Evolutionary conservation across 2,329 filamentous ascomycete species (phyloP).

Genomic region (Cytospora leucostoma): DNA sequence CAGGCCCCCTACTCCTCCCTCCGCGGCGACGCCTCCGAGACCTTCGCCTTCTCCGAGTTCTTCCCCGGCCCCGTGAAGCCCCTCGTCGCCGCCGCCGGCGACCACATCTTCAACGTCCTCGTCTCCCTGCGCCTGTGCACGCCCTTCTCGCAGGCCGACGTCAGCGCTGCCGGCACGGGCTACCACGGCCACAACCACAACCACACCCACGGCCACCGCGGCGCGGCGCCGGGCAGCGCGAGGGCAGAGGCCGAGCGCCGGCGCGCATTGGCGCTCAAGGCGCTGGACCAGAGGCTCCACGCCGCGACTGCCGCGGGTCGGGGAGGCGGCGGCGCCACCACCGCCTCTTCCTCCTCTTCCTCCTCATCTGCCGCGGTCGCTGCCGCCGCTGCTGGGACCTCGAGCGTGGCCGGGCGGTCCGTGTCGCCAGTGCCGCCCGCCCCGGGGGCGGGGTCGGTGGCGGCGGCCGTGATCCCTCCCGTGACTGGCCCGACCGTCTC

Average conservation of each 20-base stretch:
- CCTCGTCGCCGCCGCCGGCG: conserved; percentile 70
- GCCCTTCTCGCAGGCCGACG: conserved; percentile 81
- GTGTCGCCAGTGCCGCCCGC: conserved; percentile 40
- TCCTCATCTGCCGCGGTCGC: neutral
- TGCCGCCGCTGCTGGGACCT: conserved; percentile 2
- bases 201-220: conserved; percentile 53
- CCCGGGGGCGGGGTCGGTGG: conserved; percentile 43
- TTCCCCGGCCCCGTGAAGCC: conserved; percentile 86
- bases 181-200: conserved; percentile 38
- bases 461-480: conserved; percentile 41
- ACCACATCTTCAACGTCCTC: conserved; percentile 72
- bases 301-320: conserved; percentile 63
- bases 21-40: conserved; percentile 91
- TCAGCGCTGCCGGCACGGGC: conserved; percentile 67
- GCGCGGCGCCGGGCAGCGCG: conserved; percentile 65
- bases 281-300: conserved; percentile 86
- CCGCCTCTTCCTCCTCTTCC: no score
- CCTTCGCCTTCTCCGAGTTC: conserved; percentile 93
- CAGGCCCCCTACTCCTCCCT: conserved; percentile 58
- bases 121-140: conserved; percentile 77
- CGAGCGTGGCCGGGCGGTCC: conserved; percentile 5
- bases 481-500: conserved; percentile 58
- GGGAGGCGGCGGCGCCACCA: neutral
- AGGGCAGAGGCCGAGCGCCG: conserved; percentile 90
- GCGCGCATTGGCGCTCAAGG: conserved; percentile 84